Evolutionary conservation across 345 rosid genomes (phyloP).

Genomic region (Brassica rapa): DNA sequence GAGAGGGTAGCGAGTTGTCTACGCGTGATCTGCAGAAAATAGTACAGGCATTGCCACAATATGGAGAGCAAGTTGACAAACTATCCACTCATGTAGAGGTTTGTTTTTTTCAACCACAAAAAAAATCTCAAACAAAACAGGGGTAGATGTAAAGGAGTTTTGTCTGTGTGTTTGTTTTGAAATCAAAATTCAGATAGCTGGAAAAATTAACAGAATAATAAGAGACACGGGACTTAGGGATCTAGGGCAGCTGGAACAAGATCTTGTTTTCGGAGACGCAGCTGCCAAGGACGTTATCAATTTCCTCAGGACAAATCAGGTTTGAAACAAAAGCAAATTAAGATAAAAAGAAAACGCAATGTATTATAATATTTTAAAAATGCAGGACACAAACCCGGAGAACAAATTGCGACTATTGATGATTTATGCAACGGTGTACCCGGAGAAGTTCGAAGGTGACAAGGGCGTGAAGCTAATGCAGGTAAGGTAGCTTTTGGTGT

Average conservation of each 20-base stretch:
- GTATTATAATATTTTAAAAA: background rate
- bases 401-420: constrained; percentile 88
- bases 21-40: constrained; percentile 91
- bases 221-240: constrained; percentile 76
- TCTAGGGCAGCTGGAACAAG: constrained; percentile 94
- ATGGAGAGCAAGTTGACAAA: constrained; percentile 78
- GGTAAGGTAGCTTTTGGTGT: constrained; percentile 71
- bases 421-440: constrained; percentile 80
- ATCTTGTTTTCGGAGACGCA: constrained; percentile 97
- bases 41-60: constrained; percentile 92
- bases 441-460: constrained; percentile 95
- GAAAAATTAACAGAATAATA: constrained; percentile 66
- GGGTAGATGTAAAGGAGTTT: background rate
- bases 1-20: constrained; percentile 83
- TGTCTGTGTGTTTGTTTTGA: background rate
- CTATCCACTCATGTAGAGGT: constrained; percentile 96
- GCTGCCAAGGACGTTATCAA: constrained; percentile 88
- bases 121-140: constrained; percentile 8
- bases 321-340: constrained; percentile 24
- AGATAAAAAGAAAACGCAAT: background rate
- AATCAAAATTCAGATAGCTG: constrained; percentile 67
- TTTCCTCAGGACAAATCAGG: constrained; percentile 73
- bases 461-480: constrained; percentile 86
- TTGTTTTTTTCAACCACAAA: constrained; percentile 30
- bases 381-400: constrained; percentile 73